Conservation (phyloP, 2,329 filamentous ascomycete species). For the Simplicillium aogashimaense region DNA sequence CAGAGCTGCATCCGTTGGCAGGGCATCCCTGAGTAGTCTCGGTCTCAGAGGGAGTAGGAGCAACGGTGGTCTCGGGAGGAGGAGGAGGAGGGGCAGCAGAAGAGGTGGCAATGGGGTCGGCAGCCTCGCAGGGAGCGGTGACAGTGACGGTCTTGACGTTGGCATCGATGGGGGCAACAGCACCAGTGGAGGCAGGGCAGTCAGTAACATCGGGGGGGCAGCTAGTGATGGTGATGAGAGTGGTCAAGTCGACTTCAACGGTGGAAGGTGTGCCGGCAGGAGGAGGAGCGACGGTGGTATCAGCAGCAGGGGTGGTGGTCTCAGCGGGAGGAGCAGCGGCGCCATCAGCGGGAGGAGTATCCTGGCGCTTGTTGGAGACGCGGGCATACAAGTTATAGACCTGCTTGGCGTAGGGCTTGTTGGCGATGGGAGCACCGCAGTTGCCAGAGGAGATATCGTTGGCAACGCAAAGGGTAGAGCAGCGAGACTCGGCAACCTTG, state of each 20-base stretch:
- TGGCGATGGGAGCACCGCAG: conserved; percentile 2
- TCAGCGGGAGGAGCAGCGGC: not conserved
- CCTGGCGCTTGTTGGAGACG: conserved; percentile 3
- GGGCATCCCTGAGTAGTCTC: conserved; percentile 1
- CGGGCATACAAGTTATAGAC: not conserved
- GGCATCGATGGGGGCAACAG: not conserved
- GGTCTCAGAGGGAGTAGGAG: not conserved
- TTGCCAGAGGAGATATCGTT: conserved; percentile 4
- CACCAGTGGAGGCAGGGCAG: not conserved
- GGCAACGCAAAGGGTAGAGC: conserved; percentile 5
- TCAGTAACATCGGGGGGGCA: conserved; percentile 1
- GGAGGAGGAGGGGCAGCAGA: conserved; percentile 1
- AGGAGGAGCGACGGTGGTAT: not conserved
- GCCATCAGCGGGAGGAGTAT: not conserved
- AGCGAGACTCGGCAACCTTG: conserved; percentile 5
- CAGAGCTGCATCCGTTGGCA: conserved; percentile 2
- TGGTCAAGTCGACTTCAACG: not conserved
- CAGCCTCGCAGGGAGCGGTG: conserved; percentile 1
- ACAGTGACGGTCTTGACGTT: conserved; percentile 2
- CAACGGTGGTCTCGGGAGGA: not conserved
- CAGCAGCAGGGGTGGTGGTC: not conserved
- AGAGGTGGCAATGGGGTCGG: conserved; percentile 1
- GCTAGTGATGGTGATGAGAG: not conserved
- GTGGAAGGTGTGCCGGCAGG: not conserved
- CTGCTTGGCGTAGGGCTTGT: conserved; percentile 1